These are phyloP conservation scores for Xylaria grammica DNA, from an alignment of 495 filamentous ascomycete species.

Conservation along the genomic window DNA sequence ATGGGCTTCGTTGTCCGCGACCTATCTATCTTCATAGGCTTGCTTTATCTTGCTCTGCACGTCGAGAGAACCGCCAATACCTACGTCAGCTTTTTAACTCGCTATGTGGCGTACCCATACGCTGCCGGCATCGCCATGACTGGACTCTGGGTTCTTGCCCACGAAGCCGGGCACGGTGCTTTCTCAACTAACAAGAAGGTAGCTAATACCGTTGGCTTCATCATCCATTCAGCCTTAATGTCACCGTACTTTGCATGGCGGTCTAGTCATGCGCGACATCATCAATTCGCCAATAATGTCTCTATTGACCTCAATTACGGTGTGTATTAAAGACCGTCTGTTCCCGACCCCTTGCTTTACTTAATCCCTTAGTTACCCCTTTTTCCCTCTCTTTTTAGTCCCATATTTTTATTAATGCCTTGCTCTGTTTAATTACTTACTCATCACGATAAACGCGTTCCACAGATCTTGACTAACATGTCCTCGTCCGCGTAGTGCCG, in stretches of 20 bases:
- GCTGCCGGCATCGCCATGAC: constrained; percentile 59
- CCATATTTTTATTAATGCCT: constrained; percentile 22
- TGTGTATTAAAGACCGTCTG: no score
- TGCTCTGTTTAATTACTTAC: no score
- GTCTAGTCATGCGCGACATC: constrained; percentile 71
- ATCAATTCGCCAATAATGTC: constrained; percentile 64
- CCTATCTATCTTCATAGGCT: background rate
- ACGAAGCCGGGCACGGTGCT: constrained; percentile 73
- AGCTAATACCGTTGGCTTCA: constrained; percentile 68
- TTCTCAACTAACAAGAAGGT: constrained; percentile 65
- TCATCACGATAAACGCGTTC: constrained; percentile 41
- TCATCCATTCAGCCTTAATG: constrained; percentile 65
- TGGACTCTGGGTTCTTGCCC: constrained; percentile 70
- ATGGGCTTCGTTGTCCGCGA: constrained; percentile 5
- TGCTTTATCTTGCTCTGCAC: background rate
- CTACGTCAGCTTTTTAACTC: background rate
- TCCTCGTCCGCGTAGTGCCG: constrained; percentile 41
- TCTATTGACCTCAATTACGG: constrained; percentile 63
- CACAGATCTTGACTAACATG: background rate
- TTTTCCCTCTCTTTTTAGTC: no score
- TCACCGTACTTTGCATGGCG: constrained; percentile 77
- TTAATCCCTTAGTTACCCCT: no score
- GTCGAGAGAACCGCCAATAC: background rate
- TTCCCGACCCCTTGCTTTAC: no score
- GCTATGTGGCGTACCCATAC: constrained; percentile 45